These are phyloP conservation scores for Kandelia obovata DNA, from an alignment of 345 rosid genomes.

Conservation along the genomic window DNA sequence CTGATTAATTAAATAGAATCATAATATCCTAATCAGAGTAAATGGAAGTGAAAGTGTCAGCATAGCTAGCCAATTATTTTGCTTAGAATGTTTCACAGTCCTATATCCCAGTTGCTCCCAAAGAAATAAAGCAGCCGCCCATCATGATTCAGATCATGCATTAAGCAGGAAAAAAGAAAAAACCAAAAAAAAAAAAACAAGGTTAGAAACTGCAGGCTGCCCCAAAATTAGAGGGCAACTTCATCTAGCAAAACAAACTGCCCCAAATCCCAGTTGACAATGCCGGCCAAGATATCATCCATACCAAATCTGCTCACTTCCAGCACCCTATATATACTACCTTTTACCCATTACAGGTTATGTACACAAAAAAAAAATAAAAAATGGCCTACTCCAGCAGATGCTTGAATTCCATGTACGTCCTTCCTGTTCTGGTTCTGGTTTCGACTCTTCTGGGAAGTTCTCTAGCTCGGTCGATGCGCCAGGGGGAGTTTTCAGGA, in stretches of 20 bases:
- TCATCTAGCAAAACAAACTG: conserved; percentile 8
- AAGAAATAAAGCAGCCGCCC: too few relatives aligned
- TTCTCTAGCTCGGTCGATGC: conserved; percentile 25
- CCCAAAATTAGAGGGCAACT: conserved; percentile 10
- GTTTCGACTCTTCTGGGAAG: conserved; percentile 9
- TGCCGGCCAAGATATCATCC: conserved; percentile 36
- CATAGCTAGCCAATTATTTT: too few relatives aligned
- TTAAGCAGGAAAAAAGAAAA: too few relatives aligned
- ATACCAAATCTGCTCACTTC: not conserved
- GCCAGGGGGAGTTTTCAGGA: not conserved
- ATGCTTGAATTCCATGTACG: conserved; percentile 3
- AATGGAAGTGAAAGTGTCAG: too few relatives aligned
- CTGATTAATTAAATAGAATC: too few relatives aligned
- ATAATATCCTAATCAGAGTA: too few relatives aligned
- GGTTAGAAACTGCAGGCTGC: too few relatives aligned
- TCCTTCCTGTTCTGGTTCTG: conserved; percentile 14
- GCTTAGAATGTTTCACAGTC: too few relatives aligned
- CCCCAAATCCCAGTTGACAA: conserved; percentile 34
- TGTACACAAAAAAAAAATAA: not conserved
- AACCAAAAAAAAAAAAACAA: not conserved
- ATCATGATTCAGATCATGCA: too few relatives aligned
- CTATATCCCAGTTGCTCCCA: too few relatives aligned
- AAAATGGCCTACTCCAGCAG: not conserved
- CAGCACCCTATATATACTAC: conserved; percentile 9
- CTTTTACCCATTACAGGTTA: not conserved